A percentile compares a stretch with the other conserved stretches of the same genome.
These are phyloP conservation scores for Cutaneotrichosporon dermatis DNA, from an alignment of 1,284 basidiomycete species.

Conservation along the genomic window DNA sequence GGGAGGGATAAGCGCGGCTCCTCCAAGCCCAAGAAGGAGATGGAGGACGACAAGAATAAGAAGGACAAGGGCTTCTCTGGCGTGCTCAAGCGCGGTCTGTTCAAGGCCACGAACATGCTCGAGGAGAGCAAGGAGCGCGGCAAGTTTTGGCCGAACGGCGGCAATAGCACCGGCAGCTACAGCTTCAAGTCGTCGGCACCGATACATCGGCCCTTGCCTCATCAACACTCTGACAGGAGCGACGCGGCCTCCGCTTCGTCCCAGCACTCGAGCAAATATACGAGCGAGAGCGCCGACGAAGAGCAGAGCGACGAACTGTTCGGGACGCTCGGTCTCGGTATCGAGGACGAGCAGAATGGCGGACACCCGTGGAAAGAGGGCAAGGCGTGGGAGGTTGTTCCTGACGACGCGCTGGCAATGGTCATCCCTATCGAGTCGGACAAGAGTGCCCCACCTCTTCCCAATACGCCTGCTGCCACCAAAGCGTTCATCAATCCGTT, in stretches of 20 bases:
- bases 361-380: conserved; percentile 34
- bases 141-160: conserved; percentile 11
- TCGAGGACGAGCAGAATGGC: conserved; percentile 26
- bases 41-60: conserved; percentile 30
- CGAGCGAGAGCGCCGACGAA: conserved; percentile 14
- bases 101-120: conserved; percentile 26
- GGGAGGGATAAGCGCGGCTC: too few relatives aligned
- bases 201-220: not conserved
- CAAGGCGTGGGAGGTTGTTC: conserved; percentile 45
- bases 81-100: conserved; percentile 41
- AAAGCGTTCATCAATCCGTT: conserved; percentile 24
- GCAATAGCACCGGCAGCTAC: not conserved
- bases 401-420: conserved; percentile 48
- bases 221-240: conserved; percentile 11
- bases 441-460: not conserved
- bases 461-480: conserved; percentile 1
- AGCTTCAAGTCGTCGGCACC: not conserved
- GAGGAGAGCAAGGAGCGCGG: conserved; percentile 37
- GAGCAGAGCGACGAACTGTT: conserved; percentile 14
- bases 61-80: conserved; percentile 23
- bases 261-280: conserved; percentile 10
- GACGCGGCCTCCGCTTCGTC: conserved; percentile 20
- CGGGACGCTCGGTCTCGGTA: conserved; percentile 20
- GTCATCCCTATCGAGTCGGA: conserved; percentile 37
- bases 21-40: conserved; percentile 21